Percentiles rank a stretch among this genome's conserved stretches.
Evolutionary conservation across 2,329 filamentous ascomycete species (phyloP).

Genomic region (Mariannaea elegans): DNA sequence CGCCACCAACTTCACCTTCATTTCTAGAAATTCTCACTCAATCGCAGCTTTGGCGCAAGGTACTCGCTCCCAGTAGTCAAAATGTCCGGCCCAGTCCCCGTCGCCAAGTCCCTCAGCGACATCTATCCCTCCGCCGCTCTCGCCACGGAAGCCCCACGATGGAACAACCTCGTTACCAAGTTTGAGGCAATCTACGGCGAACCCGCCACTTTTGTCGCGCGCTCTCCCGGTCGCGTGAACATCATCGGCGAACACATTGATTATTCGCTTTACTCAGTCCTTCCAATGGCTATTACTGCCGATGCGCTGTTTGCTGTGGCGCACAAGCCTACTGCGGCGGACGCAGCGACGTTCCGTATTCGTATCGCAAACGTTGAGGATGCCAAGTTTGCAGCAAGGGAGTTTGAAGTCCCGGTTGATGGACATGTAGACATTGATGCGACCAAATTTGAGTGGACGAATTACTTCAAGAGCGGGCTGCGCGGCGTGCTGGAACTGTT

Average conservation of each 20-base stretch:
- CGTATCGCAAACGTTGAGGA: slow-evolving; percentile 82
- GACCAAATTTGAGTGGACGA: slow-evolving; percentile 90
- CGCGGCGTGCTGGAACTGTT: slow-evolving; percentile 83
- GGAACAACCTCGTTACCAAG: slow-evolving; percentile 74
- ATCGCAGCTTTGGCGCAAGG: no score
- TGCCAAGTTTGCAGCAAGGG: slow-evolving; percentile 76
- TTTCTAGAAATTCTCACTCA: no score
- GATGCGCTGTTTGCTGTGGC: slow-evolving; percentile 88
- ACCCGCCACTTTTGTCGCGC: slow-evolving; percentile 80
- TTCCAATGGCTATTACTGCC: slow-evolving; percentile 94
- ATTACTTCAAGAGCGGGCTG: slow-evolving; percentile 96
- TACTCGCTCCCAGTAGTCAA: slow-evolving; percentile 8
- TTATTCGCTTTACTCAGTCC: slow-evolving; percentile 94
- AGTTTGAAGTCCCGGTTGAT: slow-evolving; percentile 75
- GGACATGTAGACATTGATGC: slow-evolving; percentile 82
- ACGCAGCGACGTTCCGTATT: slow-evolving; percentile 68
- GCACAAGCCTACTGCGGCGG: slow-evolving; percentile 58
- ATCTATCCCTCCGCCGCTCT: slow-evolving; percentile 84
- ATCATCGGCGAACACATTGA: slow-evolving; percentile 99
- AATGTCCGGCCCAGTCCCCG: slow-evolving; percentile 73
- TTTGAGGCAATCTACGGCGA: slow-evolving; percentile 78
- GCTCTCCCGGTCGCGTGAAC: slow-evolving; percentile 94
- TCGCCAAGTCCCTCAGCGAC: slow-evolving; percentile 77
- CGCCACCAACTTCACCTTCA: background rate
- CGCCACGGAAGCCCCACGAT: slow-evolving; percentile 73